These are phyloP conservation scores for Sporodiniella umbellata DNA, from an alignment of 371 early-diverging fungal species.

Conservation along the genomic window DNA sequence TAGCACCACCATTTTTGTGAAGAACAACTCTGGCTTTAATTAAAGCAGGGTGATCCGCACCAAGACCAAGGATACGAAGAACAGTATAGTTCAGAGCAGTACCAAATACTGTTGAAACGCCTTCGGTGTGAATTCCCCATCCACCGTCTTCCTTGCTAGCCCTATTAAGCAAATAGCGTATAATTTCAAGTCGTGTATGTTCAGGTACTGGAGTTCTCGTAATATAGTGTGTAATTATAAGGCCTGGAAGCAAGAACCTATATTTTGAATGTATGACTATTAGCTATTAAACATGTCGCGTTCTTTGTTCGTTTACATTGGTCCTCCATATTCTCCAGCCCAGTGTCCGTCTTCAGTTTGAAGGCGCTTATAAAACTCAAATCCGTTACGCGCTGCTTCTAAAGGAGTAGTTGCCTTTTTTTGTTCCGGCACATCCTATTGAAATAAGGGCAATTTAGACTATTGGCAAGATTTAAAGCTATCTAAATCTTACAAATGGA, in stretches of 20 bases:
- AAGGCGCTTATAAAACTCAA: constrained; percentile 79
- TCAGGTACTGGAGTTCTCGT: constrained; percentile 67
- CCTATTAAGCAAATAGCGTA: constrained; percentile 82
- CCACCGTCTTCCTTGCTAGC: constrained; percentile 89
- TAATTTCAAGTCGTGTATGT: constrained; percentile 70
- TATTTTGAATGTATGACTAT: neutral
- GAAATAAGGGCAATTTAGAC: neutral
- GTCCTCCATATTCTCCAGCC: constrained; percentile 97
- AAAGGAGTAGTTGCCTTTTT: constrained; percentile 61
- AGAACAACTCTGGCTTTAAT: constrained; percentile 81
- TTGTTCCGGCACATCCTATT: constrained; percentile 51
- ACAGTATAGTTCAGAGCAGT: constrained; percentile 92
- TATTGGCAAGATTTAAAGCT: neutral
- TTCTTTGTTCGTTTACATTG: no score
- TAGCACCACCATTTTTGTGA: constrained; percentile 82
- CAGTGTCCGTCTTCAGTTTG: constrained; percentile 97
- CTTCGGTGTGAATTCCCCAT: constrained; percentile 96
- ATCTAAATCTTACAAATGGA: constrained; percentile 45
- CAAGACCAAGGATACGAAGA: constrained; percentile 86
- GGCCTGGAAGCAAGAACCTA: constrained; percentile 87
- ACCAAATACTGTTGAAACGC: constrained; percentile 91
- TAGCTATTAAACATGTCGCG: no score
- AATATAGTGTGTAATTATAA: constrained; percentile 83
- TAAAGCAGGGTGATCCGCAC: constrained; percentile 85
- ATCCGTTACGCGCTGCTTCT: constrained; percentile 85